Evolutionary conservation across 1,284 basidiomycete species (phyloP).

Genomic region (Grifola frondosa): DNA sequence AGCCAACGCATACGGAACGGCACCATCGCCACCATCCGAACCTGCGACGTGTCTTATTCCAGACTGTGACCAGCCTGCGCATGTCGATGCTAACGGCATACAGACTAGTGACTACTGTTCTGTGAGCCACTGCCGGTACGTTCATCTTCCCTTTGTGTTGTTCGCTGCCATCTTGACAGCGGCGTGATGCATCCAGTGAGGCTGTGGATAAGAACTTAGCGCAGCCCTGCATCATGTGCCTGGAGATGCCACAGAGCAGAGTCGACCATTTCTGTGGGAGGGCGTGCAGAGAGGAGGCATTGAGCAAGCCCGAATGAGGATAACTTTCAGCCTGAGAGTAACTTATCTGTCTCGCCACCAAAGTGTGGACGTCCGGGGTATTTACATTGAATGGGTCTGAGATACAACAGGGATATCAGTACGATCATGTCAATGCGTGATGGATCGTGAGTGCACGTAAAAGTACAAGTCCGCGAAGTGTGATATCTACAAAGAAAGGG

Average conservation of each 20-base stretch:
- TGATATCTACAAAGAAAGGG: neutral
- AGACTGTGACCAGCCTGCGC: conserved; percentile 49
- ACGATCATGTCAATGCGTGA: neutral
- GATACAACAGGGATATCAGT: no score
- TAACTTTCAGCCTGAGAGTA: no score
- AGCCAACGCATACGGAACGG: no score
- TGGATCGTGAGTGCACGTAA: neutral
- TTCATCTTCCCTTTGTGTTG: conserved; percentile 13
- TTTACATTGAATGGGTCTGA: no score
- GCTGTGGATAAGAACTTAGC: conserved; percentile 46
- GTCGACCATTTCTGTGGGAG: conserved; percentile 52
- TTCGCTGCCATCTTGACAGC: neutral
- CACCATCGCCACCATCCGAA: neutral
- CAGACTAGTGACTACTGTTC: conserved; percentile 51
- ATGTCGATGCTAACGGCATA: conserved; percentile 44
- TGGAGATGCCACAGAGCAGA: conserved; percentile 48
- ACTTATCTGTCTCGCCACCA: no score
- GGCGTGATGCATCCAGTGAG: conserved; percentile 34
- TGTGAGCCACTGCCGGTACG: conserved; percentile 50
- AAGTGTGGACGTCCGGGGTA: no score
- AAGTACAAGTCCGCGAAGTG: neutral
- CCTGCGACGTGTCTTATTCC: conserved; percentile 44
- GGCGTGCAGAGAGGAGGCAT: conserved; percentile 48
- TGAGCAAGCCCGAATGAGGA: conserved; percentile 34
- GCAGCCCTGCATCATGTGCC: conserved; percentile 52